Evolutionary conservation across 202 grass and related monocot genomes (phyloP).

Genomic region (Hordeum pubiflorum): DNA sequence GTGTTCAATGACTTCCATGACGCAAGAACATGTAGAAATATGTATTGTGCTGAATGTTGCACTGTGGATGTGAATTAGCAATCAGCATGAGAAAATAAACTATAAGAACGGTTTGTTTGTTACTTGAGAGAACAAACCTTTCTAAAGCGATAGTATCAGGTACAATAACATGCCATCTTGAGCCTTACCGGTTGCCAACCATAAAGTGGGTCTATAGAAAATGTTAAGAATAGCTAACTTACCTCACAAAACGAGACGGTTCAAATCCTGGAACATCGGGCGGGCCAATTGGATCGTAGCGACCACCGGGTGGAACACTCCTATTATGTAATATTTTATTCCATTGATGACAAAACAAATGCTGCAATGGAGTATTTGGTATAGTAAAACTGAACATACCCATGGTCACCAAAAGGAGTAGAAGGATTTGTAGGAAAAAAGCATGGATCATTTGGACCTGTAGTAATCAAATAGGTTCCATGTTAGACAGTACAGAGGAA

Average conservation of each 20-base stretch:
- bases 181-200: background rate
- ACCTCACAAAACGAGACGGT: constrained; percentile 68
- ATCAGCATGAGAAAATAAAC: background rate
- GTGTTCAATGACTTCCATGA: background rate
- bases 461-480: background rate
- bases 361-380: background rate
- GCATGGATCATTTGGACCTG: constrained; percentile 73
- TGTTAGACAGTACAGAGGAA: background rate
- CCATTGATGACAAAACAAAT: background rate
- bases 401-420: constrained; percentile 37
- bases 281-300: constrained; percentile 81
- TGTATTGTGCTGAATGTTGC: background rate
- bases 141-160: background rate
- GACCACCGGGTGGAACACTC: constrained; percentile 44
- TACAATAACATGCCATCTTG: background rate
- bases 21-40: background rate
- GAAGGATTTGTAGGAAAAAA: constrained; percentile 68
- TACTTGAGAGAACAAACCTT: background rate
- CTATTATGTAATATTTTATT: constrained; percentile 42
- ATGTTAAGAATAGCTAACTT: constrained; percentile 25
- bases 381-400: constrained; percentile 30
- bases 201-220: background rate
- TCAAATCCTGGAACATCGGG: constrained; percentile 79
- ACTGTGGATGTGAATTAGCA: background rate
- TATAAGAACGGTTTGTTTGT: background rate